phyloP scores from a whole-genome alignment of 805 yeast species.

The Kazachstania martiniae region DNA sequence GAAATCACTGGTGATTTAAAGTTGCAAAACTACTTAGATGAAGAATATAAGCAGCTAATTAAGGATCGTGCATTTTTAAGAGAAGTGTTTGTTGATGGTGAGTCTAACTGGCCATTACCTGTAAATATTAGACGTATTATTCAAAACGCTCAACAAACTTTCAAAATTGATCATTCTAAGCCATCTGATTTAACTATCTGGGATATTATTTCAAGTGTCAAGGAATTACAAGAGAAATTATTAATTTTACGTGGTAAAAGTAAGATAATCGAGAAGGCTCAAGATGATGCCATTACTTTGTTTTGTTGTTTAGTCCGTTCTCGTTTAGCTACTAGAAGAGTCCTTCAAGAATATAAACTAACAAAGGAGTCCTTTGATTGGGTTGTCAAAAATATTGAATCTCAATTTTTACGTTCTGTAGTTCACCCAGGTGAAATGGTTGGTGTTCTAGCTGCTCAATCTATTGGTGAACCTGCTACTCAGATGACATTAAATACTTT shows the following conservation, averaged over 20 bases:
- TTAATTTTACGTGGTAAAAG: constrained; percentile 77
- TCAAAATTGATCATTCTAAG: constrained; percentile 82
- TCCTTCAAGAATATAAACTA: constrained; percentile 80
- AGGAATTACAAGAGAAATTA: constrained; percentile 53
- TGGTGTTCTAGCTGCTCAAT: constrained; percentile 94
- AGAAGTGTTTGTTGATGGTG: constrained; percentile 85
- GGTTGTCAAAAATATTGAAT: constrained; percentile 90
- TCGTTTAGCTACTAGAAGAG: constrained; percentile 81
- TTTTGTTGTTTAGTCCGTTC: constrained; percentile 91
- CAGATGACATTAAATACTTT: constrained; percentile 96
- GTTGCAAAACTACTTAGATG: constrained; percentile 69
- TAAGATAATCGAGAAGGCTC: constrained; percentile 68
- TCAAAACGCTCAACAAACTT: constrained; percentile 95
- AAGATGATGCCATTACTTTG: constrained; percentile 78
- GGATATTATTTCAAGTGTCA: constrained; percentile 68
- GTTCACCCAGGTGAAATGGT: constrained; percentile 99
- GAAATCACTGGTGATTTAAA: constrained; percentile 86
- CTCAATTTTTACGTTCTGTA: constrained; percentile 82
- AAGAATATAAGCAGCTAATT: constrained; percentile 68
- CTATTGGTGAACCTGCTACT: constrained; percentile 97
- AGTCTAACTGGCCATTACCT: constrained; percentile 94
- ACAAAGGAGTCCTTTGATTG: constrained; percentile 84
- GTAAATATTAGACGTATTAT: constrained; percentile 93
- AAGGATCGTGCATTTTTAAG: constrained; percentile 75
- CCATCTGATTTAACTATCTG: constrained; percentile 83